Conservation (phyloP, 768 basidiomycete genomes). For the Kwoniella sp. region DNA sequence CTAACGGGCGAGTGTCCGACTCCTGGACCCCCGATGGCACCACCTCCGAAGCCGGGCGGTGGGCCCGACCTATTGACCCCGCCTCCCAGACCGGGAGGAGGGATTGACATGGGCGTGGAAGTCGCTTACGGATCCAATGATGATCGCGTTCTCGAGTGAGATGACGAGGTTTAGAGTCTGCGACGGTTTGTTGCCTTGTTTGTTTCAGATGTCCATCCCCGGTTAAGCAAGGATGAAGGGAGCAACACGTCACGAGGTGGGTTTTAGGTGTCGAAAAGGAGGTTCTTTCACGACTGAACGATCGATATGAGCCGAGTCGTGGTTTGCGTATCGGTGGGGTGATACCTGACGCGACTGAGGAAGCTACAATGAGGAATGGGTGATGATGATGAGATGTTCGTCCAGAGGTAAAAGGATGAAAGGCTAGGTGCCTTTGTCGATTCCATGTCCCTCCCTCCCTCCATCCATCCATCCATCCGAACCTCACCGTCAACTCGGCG, state of each 20-base stretch:
- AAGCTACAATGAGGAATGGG: too few relatives aligned
- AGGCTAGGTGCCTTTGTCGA: too few relatives aligned
- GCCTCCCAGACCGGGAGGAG: conserved; percentile 45
- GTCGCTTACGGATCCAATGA: neutral
- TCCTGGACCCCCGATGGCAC: conserved; percentile 6
- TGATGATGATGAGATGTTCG: too few relatives aligned
- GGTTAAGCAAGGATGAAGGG: conserved; percentile 6
- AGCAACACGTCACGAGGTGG: conserved; percentile 10
- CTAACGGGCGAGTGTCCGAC: conserved; percentile 10
- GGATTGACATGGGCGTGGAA: conserved; percentile 35
- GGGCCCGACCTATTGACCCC: conserved; percentile 39
- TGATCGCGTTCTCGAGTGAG: neutral
- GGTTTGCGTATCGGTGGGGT: too few relatives aligned
- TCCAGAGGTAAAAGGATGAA: too few relatives aligned
- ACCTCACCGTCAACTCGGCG: too few relatives aligned
- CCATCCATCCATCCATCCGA: too few relatives aligned
- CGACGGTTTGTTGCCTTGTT: neutral
- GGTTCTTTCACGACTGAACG: too few relatives aligned
- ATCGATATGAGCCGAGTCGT: too few relatives aligned
- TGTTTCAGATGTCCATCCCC: conserved; percentile 24
- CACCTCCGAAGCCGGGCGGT: conserved; percentile 38
- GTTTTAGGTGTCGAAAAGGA: too few relatives aligned
- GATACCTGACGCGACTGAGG: too few relatives aligned
- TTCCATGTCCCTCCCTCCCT: too few relatives aligned
- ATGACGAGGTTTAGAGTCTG: neutral